A percentile compares a stretch with the other conserved stretches of the same genome.
phyloP scores from a whole-genome alignment of 2,329 filamentous ascomycete genomes.

The Cladophialophora yegresii region DNA sequence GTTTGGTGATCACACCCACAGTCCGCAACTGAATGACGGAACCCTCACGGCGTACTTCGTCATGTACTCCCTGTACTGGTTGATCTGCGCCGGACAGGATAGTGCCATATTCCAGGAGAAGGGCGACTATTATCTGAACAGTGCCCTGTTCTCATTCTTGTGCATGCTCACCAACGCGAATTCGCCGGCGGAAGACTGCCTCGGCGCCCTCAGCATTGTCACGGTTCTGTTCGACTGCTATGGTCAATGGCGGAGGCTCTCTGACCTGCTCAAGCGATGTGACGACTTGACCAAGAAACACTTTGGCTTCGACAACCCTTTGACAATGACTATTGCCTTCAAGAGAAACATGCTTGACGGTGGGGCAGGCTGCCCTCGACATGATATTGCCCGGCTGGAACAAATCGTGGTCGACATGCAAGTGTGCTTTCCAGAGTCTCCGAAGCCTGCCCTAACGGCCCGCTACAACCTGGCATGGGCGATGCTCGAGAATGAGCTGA shows the following conservation, averaged over 20 bases:
- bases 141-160: constrained; percentile 15
- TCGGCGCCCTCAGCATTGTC: constrained; percentile 23
- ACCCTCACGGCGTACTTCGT: constrained; percentile 18
- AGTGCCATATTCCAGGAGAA: constrained; percentile 6
- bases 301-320: constrained; percentile 23
- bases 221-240: constrained; percentile 25
- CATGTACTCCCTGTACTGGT: constrained; percentile 24
- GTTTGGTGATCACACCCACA: constrained; percentile 16
- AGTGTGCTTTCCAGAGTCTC: constrained; percentile 8
- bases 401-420: constrained; percentile 15
- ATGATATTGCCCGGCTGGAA: constrained; percentile 20
- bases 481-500: constrained; percentile 27
- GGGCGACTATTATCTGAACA: constrained; percentile 15
- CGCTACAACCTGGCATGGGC: constrained; percentile 29
- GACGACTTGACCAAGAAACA: constrained; percentile 19
- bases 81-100: constrained; percentile 24
- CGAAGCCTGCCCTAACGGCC: constrained; percentile 22
- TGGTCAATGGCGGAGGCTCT: constrained; percentile 21
- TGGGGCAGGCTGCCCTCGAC: constrained; percentile 2
- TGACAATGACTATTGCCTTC: constrained; percentile 26
- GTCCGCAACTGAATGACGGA: constrained; percentile 21
- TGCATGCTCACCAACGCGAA: constrained; percentile 23
- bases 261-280: constrained; percentile 17
- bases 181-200: constrained; percentile 21
- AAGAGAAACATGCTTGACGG: constrained; percentile 20